Base-by-base conservation (phyloP, 2,329 filamentous ascomycete genomes). In the Coniella lustricola region DNA sequence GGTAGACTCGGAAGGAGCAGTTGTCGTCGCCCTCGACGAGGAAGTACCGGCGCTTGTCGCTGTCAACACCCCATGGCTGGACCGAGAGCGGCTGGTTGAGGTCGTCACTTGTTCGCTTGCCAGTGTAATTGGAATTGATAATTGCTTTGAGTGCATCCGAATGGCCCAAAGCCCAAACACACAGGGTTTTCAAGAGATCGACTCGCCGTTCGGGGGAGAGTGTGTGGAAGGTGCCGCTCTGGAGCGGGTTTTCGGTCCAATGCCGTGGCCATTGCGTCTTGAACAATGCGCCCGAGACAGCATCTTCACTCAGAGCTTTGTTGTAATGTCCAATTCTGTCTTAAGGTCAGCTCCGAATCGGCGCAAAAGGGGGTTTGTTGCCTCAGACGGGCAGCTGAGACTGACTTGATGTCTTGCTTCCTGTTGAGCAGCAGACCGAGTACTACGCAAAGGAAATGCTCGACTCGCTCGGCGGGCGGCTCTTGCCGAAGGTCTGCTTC, bases 371-470 rank as follows among this genome's bases (percentile, higher is more conserved):
- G 40, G 45, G 45, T 31, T 31, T 31, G 35, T 37, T 33, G 25
- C 35, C 38, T 25, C 45, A 36, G 40, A 21, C 29, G 31, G 22
- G 22, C 18, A 12, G 25, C 34, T 40, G 44, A 29, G 37, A 35
- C 89, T 68, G 80, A 97, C 93, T 98, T 95, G 64, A 97, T 87
- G 70, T 95, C 90, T 66, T 98, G 95, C 75, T 98, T 97, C 67
- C 93, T 84, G 68, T 98, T 98, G 61, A 98, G 75, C 48, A 96
- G 80, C 59, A 98, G 74, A 29, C 87, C 84, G 38, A 98, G 74
- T 56, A 98, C 70, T 54, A 90, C 90, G 73, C 94, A 98, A 21
- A 98, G 75, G 50, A 98, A 81, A 57, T 84, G 79, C 71, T 97
- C 91, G 40, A 87, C 84, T 62, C 90, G 84, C 60, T 94, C 84